These are phyloP conservation scores for Dovyalis caffra DNA, from an alignment of 345 rosid genomes.

Conservation along the genomic window DNA sequence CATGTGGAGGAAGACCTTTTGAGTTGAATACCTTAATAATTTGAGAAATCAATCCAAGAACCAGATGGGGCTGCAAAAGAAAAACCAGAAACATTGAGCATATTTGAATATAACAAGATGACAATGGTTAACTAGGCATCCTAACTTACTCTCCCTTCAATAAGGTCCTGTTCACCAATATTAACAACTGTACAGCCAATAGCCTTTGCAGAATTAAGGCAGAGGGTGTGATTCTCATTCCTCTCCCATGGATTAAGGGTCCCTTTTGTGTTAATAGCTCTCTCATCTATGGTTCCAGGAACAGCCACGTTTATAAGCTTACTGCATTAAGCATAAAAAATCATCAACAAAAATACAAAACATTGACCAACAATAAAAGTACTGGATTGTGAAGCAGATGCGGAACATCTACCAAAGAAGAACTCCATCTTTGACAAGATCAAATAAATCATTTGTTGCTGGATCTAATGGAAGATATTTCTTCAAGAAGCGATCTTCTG, in stretches of 20 bases:
- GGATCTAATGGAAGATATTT: slow-evolving; percentile 80
- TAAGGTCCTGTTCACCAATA: slow-evolving; percentile 90
- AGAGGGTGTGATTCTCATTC: slow-evolving; percentile 95
- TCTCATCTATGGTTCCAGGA: slow-evolving; percentile 97
- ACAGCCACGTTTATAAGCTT: slow-evolving; percentile 96
- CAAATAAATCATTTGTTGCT: slow-evolving; percentile 72
- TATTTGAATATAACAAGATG: slow-evolving; percentile 5
- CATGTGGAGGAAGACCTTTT: slow-evolving; percentile 4
- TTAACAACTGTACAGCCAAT: slow-evolving; percentile 98
- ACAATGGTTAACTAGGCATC: neutral
- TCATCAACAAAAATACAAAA: slow-evolving; percentile 18
- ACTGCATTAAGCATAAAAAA: slow-evolving; percentile 48
- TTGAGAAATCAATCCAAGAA: slow-evolving; percentile 96
- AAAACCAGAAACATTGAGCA: slow-evolving; percentile 13
- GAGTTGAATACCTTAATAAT: slow-evolving; percentile 70
- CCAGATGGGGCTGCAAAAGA: slow-evolving; percentile 73
- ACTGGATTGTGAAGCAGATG: neutral
- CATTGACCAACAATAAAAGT: neutral
- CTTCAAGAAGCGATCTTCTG: slow-evolving; percentile 83
- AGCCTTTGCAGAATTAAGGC: slow-evolving; percentile 98
- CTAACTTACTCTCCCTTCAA: slow-evolving; percentile 85
- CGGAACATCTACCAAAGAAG: slow-evolving; percentile 68
- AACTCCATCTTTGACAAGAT: slow-evolving; percentile 86
- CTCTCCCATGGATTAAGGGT: slow-evolving; percentile 95
- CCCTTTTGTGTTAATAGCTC: slow-evolving; percentile 88